Evolutionary conservation across 1,284 basidiomycete species (phyloP), one percentile per base, ranked within the genome.

Genomic region (Moesziomyces sp.): DNA sequence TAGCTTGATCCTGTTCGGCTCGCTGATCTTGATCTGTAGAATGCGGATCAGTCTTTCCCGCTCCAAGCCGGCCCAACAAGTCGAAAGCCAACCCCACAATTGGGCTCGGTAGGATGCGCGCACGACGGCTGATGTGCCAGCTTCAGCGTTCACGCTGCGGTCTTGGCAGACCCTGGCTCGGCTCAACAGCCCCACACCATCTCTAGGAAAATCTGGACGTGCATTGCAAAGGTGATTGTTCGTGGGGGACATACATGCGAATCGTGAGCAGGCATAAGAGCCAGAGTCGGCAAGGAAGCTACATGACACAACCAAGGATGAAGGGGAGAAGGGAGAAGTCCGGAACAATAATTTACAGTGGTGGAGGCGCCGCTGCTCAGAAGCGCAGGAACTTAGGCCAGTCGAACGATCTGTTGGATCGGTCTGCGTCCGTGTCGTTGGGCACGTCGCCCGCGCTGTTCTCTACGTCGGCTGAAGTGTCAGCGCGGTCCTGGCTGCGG

Each of bases 371-470:
- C 6, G 10, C 10, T 24, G 46, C 23, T 52, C 28, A 68, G 70
- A 74, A 69, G 42, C 58, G 60, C 5, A 74, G 52, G 45, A 74
- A 68, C 47, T 65, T 74, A 16, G 65, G 65, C 66, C 61, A 65
- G 24, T 58, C 70, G 46, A 60, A 68, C 4, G 64, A 59, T 40
- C 52, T 52, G 34, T 56, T 63, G 21, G 55, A 38, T n/a, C 24
- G 38, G 16, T 55, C 48, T 18, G 43, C 35, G 24, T 57, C 54
- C 19, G 43, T 34, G 6, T 18, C 26, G 14, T 35, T 46, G 14
- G 54, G 49, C 8, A 26, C 43, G 21, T 65, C 61, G 0, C 19
- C 55, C 46, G 51, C 54, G 5, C 19, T 40, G 23, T 35, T 44
- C 48, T 54, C 51, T 10, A 45, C 38, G 28, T 50, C 58, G 21